Conservation (phyloP, 2,329 filamentous ascomycete genomes). For the Metarhizium humberi region DNA sequence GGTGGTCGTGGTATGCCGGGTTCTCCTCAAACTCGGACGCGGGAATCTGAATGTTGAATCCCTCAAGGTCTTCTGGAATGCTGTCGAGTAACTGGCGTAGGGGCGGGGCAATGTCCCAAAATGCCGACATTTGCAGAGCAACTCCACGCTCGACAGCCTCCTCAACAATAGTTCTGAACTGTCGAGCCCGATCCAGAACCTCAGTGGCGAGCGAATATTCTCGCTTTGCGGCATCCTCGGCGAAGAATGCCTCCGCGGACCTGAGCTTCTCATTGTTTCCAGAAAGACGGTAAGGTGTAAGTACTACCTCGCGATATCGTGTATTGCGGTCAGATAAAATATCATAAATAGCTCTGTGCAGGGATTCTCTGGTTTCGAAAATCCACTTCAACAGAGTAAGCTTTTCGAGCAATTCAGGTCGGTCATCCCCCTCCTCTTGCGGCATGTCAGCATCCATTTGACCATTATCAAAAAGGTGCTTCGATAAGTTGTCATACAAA, state of each 20-base stretch:
- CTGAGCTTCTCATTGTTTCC: slow-evolving; percentile 71
- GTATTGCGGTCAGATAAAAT: slow-evolving; percentile 77
- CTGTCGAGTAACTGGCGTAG: slow-evolving; percentile 71
- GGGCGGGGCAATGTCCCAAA: slow-evolving; percentile 94
- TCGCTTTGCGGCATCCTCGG: slow-evolving; percentile 64
- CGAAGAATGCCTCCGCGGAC: slow-evolving; percentile 75
- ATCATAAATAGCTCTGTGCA: slow-evolving; percentile 80
- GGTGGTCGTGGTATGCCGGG: slow-evolving; percentile 68
- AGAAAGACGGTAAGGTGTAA: slow-evolving; percentile 68
- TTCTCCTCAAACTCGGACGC: slow-evolving; percentile 75
- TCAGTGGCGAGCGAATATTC: slow-evolving; percentile 63
- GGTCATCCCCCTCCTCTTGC: slow-evolving; percentile 91
- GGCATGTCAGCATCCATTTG: slow-evolving; percentile 65
- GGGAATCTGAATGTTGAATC: slow-evolving; percentile 70
- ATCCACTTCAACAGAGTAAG: slow-evolving; percentile 94
- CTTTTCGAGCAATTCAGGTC: slow-evolving; percentile 88
- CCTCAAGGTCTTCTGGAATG: slow-evolving; percentile 51
- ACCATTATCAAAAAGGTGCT: slow-evolving; percentile 59
- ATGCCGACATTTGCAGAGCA: slow-evolving; percentile 83
- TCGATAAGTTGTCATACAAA: slow-evolving; percentile 68
- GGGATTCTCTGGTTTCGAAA: slow-evolving; percentile 82
- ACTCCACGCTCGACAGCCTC: slow-evolving; percentile 80
- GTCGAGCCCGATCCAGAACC: slow-evolving; percentile 61
- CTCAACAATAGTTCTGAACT: slow-evolving; percentile 72
- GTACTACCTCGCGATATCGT: slow-evolving; percentile 74